phyloP scores from a whole-genome alignment of 768 basidiomycete species.

The Punctularia strigosozonata region DNA sequence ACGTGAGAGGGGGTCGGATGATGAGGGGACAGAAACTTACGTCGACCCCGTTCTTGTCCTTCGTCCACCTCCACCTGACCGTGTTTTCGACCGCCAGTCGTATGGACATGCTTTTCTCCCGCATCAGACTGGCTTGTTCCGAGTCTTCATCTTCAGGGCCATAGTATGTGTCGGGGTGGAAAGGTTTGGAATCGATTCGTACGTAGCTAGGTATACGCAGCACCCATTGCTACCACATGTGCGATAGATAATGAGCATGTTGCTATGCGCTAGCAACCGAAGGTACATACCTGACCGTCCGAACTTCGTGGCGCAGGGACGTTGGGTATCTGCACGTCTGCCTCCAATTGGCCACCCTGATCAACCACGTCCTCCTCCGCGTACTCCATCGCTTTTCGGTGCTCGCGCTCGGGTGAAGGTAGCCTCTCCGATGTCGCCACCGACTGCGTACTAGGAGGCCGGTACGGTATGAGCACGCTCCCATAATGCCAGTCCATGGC shows the following conservation, averaged over 20 bases:
- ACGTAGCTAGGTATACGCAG: constrained; percentile 92
- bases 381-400: constrained; percentile 66
- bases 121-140: constrained; percentile 40
- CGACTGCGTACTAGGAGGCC: constrained; percentile 22
- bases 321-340: constrained; percentile 76
- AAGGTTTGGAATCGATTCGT: constrained; percentile 80
- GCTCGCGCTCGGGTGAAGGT: constrained; percentile 44
- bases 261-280: constrained; percentile 1
- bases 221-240: constrained; percentile 71
- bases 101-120: constrained; percentile 74
- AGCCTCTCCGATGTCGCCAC: constrained; percentile 42
- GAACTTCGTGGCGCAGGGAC: constrained; percentile 71
- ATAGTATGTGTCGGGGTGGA: constrained; percentile 76
- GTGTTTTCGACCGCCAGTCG: constrained; percentile 91
- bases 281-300: constrained; percentile 60
- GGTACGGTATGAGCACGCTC: constrained; percentile 10
- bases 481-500: not conserved
- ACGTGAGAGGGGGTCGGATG: not conserved
- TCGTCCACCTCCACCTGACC: constrained; percentile 89
- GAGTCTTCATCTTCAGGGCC: constrained; percentile 74
- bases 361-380: constrained; percentile 62
- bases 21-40: constrained; percentile 35
- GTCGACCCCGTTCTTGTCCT: constrained; percentile 60
- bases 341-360: constrained; percentile 50
- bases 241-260: constrained; percentile 3